Base-by-base conservation (phyloP, 768 basidiomycete species). In the Phylloporus arenicola region DNA sequence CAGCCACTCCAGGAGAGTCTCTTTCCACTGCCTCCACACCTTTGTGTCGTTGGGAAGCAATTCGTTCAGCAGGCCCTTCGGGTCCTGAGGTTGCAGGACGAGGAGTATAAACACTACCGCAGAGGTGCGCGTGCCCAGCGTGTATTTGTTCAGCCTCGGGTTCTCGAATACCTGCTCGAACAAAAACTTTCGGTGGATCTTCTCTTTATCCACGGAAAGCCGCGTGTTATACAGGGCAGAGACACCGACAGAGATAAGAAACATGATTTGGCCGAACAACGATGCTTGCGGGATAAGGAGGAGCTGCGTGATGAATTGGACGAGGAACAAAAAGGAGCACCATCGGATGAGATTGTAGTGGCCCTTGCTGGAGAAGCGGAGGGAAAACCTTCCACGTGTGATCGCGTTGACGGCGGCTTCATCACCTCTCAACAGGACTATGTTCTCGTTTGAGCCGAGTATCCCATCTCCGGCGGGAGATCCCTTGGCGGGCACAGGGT, bases 181-280 rank as follows among this genome's bases (percentile, higher is more conserved):
- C n/a, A 63, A 33, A 31, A 59, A 12, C n/a, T 52, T 38, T 22
- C 35, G 35, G 2, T 60, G 55, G 3, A 60, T 43, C 17, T 47
- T 53, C 9, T 53, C 59, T 11, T 54, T 59, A n/a, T 73, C 73
- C 66, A 73, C 45, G 11, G 61, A 61, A 8, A 66, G 34, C 34
- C 43, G 53, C 0, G 47, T 20, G 19, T 61, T 69, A 50, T 66
- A 65, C 0, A 59, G 9, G 45, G 59, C 62, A 6, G 68, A 69
- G 3, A 59, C 53, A 8, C 57, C 60, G 1, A 69, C 42, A 12
- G 64, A 60, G 6, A 29, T 1, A 5, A 69, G 50, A 54, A 69
- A 69, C 61, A 69, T 55, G 46, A 63, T 22, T 47, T 69, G 68
- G 0, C 68, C 68, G 25, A 64, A 64, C 4, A 66, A 45, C 2